Evolutionary conservation across 139 green algal species (phyloP), one percentile per base, ranked within the genome.

Genomic region (Chlamydomonas sp.): DNA sequence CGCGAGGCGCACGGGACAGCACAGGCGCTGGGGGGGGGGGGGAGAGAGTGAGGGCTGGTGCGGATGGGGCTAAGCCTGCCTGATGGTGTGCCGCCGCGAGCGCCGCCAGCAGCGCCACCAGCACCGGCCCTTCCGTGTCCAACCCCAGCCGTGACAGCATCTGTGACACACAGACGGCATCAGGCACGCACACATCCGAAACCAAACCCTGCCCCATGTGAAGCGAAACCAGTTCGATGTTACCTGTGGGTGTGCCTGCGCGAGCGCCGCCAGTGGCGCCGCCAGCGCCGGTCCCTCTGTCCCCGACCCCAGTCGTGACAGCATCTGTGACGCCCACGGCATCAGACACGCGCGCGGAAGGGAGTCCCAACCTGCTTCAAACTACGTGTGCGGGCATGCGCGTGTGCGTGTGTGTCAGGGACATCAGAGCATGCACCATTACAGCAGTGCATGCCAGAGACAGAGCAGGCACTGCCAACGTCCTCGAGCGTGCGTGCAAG

Each of bases 131-230:
- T 26, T 64, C 54, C 6, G 22, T 33, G 6, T 64, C 54, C 8
- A 26, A 64, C 8, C 54, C 54, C 54, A 64, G 54, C 8, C 54
- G 54, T 10, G 54, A 64, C 54, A 64, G 26, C 54, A 64, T 64
- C 54, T 64, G 54, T 10, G 8, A 16, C 10, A 64, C 54, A 22
- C 54, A 64, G 26, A 26, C 24, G 34, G 34, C 24, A 10, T 36
- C 24, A 20, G 54, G 6, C 8, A 26, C 22, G 34, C 24, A 8
- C 6, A 26, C 24, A 22, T 36, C 24, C 24, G 54, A 36, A 26
- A 22, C 20, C 54, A 22, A 64, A n/a, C n/a, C n/a, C n/a, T n/a
- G n/a, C n/a, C n/a, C n/a, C n/a, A n/a, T n/a, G n/a, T n/a, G n/a
- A n/a, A n/a, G n/a, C n/a, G n/a, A n/a, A n/a, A n/a, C n/a, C n/a